Evolutionary conservation across 345 rosid species (phyloP).

Genomic region (Geranium rotundifolium): DNA sequence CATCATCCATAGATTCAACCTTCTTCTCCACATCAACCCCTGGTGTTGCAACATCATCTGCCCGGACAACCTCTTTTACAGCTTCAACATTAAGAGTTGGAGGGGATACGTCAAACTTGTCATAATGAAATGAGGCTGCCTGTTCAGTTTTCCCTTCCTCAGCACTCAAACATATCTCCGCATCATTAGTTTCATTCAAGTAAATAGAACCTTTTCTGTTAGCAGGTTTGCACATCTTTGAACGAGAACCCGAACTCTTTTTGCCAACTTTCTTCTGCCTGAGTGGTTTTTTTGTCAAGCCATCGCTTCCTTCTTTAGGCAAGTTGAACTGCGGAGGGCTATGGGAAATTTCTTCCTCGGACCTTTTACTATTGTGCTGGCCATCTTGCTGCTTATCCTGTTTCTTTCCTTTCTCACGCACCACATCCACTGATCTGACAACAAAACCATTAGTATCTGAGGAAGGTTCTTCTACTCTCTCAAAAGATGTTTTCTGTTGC

Average conservation of each 20-base stretch:
- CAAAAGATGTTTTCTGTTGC: constrained; percentile 11
- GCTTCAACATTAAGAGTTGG: constrained; percentile 19
- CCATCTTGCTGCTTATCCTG: constrained; percentile 15
- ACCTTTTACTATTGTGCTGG: constrained; percentile 5
- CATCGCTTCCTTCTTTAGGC: constrained; percentile 18
- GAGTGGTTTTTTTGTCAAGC: constrained; percentile 17
- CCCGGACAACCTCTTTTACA: constrained; percentile 13
- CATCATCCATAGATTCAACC: constrained; percentile 25
- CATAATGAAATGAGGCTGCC: constrained; percentile 11
- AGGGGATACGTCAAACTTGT: constrained; percentile 19
- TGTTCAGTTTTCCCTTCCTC: constrained; percentile 15
- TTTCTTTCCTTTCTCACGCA: constrained; percentile 9
- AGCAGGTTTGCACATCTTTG: constrained; percentile 26
- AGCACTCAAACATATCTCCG: constrained; percentile 12
- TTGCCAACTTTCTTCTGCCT: constrained; percentile 36
- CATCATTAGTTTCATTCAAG: constrained; percentile 26
- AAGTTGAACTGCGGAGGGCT: constrained; percentile 1
- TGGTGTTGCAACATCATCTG: constrained; percentile 5
- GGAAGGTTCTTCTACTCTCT: constrained; percentile 11
- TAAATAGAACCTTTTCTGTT: constrained; percentile 51
- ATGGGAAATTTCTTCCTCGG: neutral
- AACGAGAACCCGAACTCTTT: constrained; percentile 51
- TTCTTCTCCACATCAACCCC: constrained; percentile 13
- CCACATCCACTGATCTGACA: constrained; percentile 3
- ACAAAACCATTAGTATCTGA: constrained; percentile 6